Evolutionary conservation across 371 early-diverging fungal species (phyloP).

Genomic region (Zychaea mexicana): DNA sequence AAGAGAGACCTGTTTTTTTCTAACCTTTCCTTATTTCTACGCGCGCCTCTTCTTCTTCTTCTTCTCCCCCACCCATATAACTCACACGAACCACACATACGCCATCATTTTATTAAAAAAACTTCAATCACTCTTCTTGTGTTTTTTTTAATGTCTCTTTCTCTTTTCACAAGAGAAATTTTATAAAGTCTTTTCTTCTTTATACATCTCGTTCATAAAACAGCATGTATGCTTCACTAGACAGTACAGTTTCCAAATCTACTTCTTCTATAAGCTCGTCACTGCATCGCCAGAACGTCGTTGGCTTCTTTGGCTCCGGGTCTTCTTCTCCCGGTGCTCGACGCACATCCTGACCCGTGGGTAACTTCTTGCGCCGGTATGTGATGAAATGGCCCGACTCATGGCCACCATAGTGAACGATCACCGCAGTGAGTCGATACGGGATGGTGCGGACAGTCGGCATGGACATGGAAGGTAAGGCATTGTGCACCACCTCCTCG

Average conservation of each 20-base stretch:
- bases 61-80: no score
- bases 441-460: constrained; percentile 36
- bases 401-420: constrained; percentile 84
- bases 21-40: no score
- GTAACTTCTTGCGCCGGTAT: constrained; percentile 38
- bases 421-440: constrained; percentile 82
- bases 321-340: constrained; percentile 28
- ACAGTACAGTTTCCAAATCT: constrained; percentile 65
- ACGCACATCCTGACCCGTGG: constrained; percentile 51
- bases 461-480: constrained; percentile 37
- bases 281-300: constrained; percentile 77
- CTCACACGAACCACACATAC: no score
- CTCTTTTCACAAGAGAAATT: background rate
- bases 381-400: constrained; percentile 45
- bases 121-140: constrained; percentile 2
- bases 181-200: background rate
- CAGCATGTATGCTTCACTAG: constrained; percentile 25
- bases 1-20: no score
- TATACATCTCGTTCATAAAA: constrained; percentile 18
- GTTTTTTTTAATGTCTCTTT: constrained; percentile 8
- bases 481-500: constrained; percentile 36
- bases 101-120: no score
- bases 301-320: constrained; percentile 43
- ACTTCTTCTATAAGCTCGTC: constrained; percentile 88
- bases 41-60: background rate